Evolutionary conservation across 1,284 basidiomycete species (phyloP).

Genomic region (Puccinia brachypodii): DNA sequence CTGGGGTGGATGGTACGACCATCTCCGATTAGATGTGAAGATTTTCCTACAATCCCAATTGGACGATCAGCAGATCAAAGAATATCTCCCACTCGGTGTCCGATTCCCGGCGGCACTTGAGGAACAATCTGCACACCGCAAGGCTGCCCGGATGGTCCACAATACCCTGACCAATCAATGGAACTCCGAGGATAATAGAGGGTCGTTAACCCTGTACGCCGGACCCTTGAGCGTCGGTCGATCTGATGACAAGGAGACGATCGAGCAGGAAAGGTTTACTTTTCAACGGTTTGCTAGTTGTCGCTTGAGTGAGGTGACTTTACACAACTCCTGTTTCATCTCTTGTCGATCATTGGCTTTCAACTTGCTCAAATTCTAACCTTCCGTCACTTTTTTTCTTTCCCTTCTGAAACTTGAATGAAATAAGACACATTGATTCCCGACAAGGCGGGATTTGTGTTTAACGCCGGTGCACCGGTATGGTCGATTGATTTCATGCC

Average conservation of each 20-base stretch:
- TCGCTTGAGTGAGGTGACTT: constrained; percentile 39
- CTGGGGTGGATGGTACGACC: constrained; percentile 52
- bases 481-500: constrained; percentile 91
- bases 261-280: constrained; percentile 19
- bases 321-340: background rate
- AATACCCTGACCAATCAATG: background rate
- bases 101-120: constrained; percentile 45
- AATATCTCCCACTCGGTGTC: constrained; percentile 53
- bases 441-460: constrained; percentile 63
- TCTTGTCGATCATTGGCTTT: background rate
- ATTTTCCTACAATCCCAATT: constrained; percentile 61
- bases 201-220: constrained; percentile 29
- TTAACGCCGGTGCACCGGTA: constrained; percentile 79
- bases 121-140: background rate
- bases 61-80: constrained; percentile 62
- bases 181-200: background rate
- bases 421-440: constrained; percentile 53
- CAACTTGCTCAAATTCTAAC: background rate
- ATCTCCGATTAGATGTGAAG: constrained; percentile 4
- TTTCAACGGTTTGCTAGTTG: constrained; percentile 33
- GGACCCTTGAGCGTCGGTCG: constrained; percentile 3
- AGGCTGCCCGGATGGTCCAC: constrained; percentile 21
- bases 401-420: no score
- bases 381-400: background rate
- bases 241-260: background rate